phyloP scores from a whole-genome alignment of 495 filamentous ascomycete genomes.

The Penicillium fimorum region DNA sequence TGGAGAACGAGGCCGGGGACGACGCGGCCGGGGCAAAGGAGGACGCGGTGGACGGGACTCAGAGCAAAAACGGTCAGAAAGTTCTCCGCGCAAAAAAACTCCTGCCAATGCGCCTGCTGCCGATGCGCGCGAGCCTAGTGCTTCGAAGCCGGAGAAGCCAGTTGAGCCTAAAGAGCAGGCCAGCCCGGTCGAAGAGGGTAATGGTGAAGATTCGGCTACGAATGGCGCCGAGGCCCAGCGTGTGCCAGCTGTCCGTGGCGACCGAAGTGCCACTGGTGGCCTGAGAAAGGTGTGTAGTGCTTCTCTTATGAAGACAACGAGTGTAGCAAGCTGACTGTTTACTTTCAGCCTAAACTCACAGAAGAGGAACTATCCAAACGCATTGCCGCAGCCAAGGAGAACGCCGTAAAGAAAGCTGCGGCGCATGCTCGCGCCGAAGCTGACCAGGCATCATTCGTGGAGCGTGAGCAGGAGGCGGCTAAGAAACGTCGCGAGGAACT shows the following conservation, averaged over 20 bases:
- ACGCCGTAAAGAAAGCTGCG: conserved; percentile 55
- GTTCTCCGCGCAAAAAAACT: conserved; percentile 22
- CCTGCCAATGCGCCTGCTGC: conserved; percentile 19
- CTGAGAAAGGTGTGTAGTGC: conserved; percentile 42
- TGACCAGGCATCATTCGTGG: conserved; percentile 64
- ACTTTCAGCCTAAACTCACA: conserved; percentile 59
- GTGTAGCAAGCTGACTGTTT: background rate
- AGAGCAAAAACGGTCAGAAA: conserved; percentile 30
- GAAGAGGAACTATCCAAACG: conserved; percentile 63
- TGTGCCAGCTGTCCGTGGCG: conserved; percentile 61
- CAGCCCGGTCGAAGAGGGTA: conserved; percentile 17
- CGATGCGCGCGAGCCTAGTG: conserved; percentile 18
- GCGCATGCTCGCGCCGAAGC: conserved; percentile 66
- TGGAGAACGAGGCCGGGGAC: conserved; percentile 37
- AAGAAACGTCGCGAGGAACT: conserved; percentile 57
- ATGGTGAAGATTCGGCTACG: conserved; percentile 12
- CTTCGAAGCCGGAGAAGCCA: conserved; percentile 19
- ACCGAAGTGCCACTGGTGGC: conserved; percentile 67
- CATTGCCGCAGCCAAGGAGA: conserved; percentile 58
- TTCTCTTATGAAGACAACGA: background rate
- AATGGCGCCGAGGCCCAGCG: conserved; percentile 33
- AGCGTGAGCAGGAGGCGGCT: conserved; percentile 58
- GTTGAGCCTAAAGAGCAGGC: conserved; percentile 28
- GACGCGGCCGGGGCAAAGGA: conserved; percentile 38
- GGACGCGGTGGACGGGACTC: conserved; percentile 32